These are phyloP conservation scores for Ustilago sp. DNA, from an alignment of 1,284 basidiomycete genomes.

Conservation along the genomic window DNA sequence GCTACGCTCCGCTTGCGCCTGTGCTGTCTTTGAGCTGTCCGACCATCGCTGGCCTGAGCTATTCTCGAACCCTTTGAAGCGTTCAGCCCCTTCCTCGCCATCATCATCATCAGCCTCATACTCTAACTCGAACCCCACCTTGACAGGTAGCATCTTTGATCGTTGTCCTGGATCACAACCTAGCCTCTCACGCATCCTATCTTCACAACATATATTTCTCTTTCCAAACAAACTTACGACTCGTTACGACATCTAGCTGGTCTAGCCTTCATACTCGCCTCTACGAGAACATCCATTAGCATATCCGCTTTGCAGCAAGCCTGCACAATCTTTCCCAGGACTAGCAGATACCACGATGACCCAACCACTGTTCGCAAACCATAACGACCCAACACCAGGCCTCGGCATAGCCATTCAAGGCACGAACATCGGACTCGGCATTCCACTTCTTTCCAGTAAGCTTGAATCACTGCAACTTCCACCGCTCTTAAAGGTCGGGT, in stretches of 20 bases:
- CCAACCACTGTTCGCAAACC: neutral
- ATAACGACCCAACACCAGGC: neutral
- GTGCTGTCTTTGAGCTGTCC: neutral
- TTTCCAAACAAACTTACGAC: neutral
- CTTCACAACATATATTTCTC: neutral
- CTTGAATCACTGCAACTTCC: constrained; percentile 71
- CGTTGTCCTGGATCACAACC: constrained; percentile 8
- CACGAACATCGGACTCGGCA: constrained; percentile 15
- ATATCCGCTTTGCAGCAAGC: neutral
- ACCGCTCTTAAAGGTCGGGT: neutral
- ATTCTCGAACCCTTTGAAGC: neutral
- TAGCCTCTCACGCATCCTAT: neutral
- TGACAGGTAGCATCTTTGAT: constrained; percentile 25
- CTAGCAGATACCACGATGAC: neutral
- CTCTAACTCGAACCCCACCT: neutral
- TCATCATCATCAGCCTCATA: neutral
- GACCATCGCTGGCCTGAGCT: neutral
- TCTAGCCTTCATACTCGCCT: constrained; percentile 9
- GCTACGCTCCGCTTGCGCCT: neutral
- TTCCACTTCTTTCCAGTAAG: constrained; percentile 89
- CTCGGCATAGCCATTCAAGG: constrained; percentile 18
- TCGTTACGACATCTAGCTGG: constrained; percentile 16
- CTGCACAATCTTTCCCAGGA: neutral
- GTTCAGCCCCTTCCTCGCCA: neutral
- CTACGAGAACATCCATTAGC: neutral